A percentile compares a stretch with the other conserved stretches of the same genome.
phyloP scores from a whole-genome alignment of 768 basidiomycete genomes.

The Rhizopogon vinicolor region DNA sequence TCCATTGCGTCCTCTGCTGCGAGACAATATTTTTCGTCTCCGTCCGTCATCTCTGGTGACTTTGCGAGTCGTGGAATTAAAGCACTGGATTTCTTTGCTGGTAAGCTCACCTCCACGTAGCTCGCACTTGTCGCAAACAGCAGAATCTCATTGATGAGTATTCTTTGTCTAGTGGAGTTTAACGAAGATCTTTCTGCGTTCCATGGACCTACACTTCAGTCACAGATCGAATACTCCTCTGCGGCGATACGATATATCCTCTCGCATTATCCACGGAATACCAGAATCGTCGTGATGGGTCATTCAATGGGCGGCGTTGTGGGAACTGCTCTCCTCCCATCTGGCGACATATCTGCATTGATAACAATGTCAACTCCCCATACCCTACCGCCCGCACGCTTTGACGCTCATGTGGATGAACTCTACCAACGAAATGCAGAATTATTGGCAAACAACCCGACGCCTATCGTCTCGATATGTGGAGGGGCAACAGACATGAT shows the following conservation, averaged over 20 bases:
- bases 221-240: conserved; percentile 73
- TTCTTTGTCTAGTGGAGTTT: conserved; percentile 66
- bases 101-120: conserved; percentile 36
- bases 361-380: conserved; percentile 98
- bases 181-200: conserved; percentile 97
- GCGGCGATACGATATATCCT: conserved; percentile 75
- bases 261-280: conserved; percentile 61
- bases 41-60: conserved; percentile 47
- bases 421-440: conserved; percentile 53
- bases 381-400: conserved; percentile 79
- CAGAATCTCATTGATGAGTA: background rate
- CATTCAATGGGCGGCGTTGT: conserved; percentile 99
- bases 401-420: conserved; percentile 75
- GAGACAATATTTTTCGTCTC: conserved; percentile 70
- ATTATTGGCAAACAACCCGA: conserved; percentile 40
- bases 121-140: background rate
- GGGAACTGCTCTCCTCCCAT: conserved; percentile 73
- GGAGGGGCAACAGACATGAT: conserved; percentile 91
- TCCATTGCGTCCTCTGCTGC: conserved; percentile 92
- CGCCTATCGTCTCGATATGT: conserved; percentile 78
- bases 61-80: conserved; percentile 44
- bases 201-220: conserved; percentile 82
- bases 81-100: conserved; percentile 82
- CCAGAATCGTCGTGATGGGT: conserved; percentile 73
- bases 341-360: conserved; percentile 62